Evolutionary conservation across 75 land plant genomes (phyloP), one percentile per base, ranked within the genome.

Genomic region (Pinus tabuliformis): DNA sequence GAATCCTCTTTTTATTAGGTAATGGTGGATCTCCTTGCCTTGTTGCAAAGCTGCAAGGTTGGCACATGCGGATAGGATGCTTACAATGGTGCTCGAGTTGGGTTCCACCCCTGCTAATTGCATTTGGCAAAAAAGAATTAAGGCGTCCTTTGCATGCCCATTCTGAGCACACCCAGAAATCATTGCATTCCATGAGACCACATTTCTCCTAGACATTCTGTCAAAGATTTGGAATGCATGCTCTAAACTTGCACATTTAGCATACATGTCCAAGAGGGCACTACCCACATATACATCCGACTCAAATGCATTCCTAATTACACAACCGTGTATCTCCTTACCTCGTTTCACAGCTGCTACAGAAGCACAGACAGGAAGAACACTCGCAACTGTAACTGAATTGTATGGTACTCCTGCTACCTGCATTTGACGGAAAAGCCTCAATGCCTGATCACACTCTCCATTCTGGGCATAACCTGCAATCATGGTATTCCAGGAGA

Each of bases 381-480:
- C 71, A 18, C 68, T 26, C 14, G 80, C 74, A 62, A 21, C 68
- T 73, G 62, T 20, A 70, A 42, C 73, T 81, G 56, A 42, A 42
- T 81, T 14, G 5, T 86, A 84, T 6, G 21, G 70, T 42, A 86
- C 58, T 28, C 81, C 76, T 8, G 7, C 30, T 17, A 14, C 26
- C 0, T 49, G 80, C 92, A 90, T 93, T 61, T 81, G 70, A 22
- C 56, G 49, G 62, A 85, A 93, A 21, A 84, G 39, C n/a, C 68
- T 78, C 77, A 88, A 73, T 14, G 95, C 89, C 65, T 90, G 89
- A 56, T 83, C 70, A 14, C 84, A 83, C 17, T 76, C 74, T 0
- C 84, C 86, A 78, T 90, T 84, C 72, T 92, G 92, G 1, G 79
- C 83, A 81, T 72, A 86, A 42, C 88, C 90, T 7, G 88, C 86